phyloP scores from a whole-genome alignment of 108 stramenopile genomes.

The Nannochloropsis salina region DNA sequence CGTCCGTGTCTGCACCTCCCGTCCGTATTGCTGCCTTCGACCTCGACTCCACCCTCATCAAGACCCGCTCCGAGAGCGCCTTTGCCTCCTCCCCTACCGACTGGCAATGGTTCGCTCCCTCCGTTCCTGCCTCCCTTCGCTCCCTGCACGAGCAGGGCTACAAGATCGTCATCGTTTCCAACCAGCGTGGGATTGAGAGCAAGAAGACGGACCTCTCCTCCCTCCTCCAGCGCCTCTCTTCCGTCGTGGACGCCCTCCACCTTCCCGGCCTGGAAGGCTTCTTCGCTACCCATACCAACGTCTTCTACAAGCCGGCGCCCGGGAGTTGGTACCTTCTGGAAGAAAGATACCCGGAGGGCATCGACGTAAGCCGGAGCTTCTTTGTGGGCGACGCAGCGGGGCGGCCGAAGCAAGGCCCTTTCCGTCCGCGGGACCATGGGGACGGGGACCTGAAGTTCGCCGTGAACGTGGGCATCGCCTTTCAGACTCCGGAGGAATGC shows the following conservation, averaged over 20 bases:
- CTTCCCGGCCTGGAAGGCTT: constrained; percentile 33
- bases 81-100: constrained; percentile 18
- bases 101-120: constrained; percentile 28
- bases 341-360: neutral
- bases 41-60: constrained; percentile 40
- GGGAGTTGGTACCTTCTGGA: constrained; percentile 38
- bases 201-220: constrained; percentile 28
- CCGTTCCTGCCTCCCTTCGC: constrained; percentile 21
- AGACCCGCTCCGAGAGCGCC: constrained; percentile 21
- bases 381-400: constrained; percentile 44
- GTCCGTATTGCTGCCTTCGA: constrained; percentile 34
- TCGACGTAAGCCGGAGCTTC: neutral
- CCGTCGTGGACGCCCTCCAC: constrained; percentile 15
- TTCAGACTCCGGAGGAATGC: constrained; percentile 37
- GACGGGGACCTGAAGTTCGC: constrained; percentile 35
- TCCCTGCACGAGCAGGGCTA: constrained; percentile 25
- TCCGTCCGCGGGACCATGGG: constrained; percentile 20
- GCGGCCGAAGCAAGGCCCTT: constrained; percentile 35
- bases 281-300: constrained; percentile 1
- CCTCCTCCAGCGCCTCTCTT: constrained; percentile 14
- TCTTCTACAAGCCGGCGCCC: constrained; percentile 22
- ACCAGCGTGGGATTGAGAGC: constrained; percentile 31
- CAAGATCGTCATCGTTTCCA: constrained; percentile 37
- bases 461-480: constrained; percentile 23
- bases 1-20: neutral